Percentiles rank a stretch among this genome's conserved stretches.
These are phyloP conservation scores for Xylariaceae sp. DNA, from an alignment of 2,329 filamentous ascomycete species.

Conservation along the genomic window DNA sequence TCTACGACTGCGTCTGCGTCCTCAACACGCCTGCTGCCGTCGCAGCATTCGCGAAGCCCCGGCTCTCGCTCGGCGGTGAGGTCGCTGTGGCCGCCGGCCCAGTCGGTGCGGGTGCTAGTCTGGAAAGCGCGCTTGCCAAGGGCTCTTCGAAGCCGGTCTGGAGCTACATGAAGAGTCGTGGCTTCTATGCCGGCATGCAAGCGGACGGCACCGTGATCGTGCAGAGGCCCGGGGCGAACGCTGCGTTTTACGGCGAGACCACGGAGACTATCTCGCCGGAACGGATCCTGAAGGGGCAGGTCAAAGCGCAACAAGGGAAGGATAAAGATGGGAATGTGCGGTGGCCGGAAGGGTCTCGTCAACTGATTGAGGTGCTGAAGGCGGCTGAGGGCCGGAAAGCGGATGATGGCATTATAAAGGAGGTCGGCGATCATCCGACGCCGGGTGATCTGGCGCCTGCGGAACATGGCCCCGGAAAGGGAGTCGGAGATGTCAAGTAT, in stretches of 20 bases:
- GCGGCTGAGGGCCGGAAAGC: constrained; percentile 31
- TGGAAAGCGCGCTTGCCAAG: constrained; percentile 58
- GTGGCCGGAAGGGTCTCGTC: constrained; percentile 35
- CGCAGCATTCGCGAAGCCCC: constrained; percentile 69
- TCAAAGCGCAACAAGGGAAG: constrained; percentile 28
- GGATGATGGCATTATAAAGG: constrained; percentile 17
- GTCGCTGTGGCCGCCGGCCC: constrained; percentile 69
- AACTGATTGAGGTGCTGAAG: constrained; percentile 35
- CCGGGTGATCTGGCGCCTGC: constrained; percentile 20
- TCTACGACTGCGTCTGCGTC: constrained; percentile 84
- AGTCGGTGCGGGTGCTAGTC: constrained; percentile 65
- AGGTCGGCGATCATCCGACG: constrained; percentile 19
- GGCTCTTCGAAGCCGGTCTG: constrained; percentile 55
- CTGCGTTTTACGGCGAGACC: constrained; percentile 72
- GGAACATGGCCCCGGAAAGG: background rate
- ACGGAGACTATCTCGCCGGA: constrained; percentile 35
- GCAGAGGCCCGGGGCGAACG: constrained; percentile 83
- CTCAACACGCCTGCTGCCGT: constrained; percentile 76
- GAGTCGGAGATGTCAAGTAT: background rate
- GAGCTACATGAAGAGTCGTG: constrained; percentile 85
- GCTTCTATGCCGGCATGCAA: constrained; percentile 82
- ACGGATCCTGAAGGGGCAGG: constrained; percentile 43
- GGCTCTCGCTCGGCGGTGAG: constrained; percentile 74
- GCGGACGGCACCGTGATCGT: constrained; percentile 84
- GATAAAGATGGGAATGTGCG: constrained; percentile 30